Conservation (phyloP, 2,329 filamentous ascomycete species). For the Fusarium poae region DNA sequence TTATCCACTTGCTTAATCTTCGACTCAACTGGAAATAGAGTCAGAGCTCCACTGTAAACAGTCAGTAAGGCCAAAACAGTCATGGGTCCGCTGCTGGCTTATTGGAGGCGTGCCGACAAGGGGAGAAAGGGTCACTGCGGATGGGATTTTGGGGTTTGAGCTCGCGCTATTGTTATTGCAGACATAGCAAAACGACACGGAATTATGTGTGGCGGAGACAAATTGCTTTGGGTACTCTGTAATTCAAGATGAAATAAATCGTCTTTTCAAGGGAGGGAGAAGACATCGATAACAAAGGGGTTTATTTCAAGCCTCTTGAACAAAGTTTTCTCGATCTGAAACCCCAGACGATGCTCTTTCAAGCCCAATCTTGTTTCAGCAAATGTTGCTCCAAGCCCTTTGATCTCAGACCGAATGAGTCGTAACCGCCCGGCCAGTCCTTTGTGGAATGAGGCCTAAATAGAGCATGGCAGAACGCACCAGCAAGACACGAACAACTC, state of each 20-base stretch:
- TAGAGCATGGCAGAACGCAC: conserved; percentile 15
- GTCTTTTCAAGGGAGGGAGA: conserved; percentile 24
- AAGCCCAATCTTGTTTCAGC: conserved; percentile 27
- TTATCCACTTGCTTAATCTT: conserved; percentile 38
- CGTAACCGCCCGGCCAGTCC: conserved; percentile 26
- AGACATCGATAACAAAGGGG: conserved; percentile 25
- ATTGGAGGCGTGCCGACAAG: conserved; percentile 44
- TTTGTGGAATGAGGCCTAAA: conserved; percentile 34
- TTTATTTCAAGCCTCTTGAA: conserved; percentile 4
- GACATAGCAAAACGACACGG: conserved; percentile 44
- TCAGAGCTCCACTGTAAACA: conserved; percentile 42
- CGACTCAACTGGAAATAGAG: conserved; percentile 43
- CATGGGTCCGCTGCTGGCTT: conserved; percentile 47
- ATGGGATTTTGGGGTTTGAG: conserved; percentile 37
- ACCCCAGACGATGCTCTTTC: conserved; percentile 8
- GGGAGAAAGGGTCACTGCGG: conserved; percentile 26
- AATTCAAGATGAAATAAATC: conserved; percentile 30
- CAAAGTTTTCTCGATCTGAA: conserved; percentile 17
- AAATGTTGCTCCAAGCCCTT: conserved; percentile 17
- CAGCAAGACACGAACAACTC: conserved; percentile 13
- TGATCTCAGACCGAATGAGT: conserved; percentile 18
- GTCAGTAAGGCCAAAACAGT: conserved; percentile 38
- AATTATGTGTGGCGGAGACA: conserved; percentile 42
- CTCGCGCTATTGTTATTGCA: conserved; percentile 46
- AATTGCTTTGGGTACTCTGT: conserved; percentile 10